Base-by-base conservation (phyloP, 1,284 basidiomycete species). In the Lentinula novae-zelandiae region DNA sequence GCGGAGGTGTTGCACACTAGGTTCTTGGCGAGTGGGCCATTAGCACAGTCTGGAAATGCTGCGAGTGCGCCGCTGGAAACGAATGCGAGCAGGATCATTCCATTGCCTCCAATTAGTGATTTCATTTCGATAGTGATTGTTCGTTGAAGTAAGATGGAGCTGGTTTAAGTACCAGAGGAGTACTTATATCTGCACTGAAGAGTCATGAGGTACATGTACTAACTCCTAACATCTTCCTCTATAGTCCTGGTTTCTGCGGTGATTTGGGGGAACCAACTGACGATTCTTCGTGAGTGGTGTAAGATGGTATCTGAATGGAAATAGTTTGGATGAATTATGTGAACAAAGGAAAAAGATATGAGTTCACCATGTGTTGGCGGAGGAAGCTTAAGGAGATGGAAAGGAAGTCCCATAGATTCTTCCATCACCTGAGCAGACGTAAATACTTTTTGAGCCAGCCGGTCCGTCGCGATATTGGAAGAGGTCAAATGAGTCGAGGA, bases 1-100 rank as follows among this genome's bases (percentile, higher is more conserved):
- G 78, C 73, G 10, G 76, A 71, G 4, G 75, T 74, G 64, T 84
- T 75, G 68, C 83, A 85, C 20, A 84, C 77, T 3, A 73, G 66
- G 64, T 80, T 83, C 53, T 70, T 69, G 44, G 73, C 72, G 59
- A 83, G 71, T 9, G 80, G 81, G 0, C 74, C 77, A 61, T 70
- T 72, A n/a, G 63, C 64, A 53, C 82, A 84, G 64, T 82, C 77
- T 0, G 82, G 82, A 65, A 82, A 83, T 54, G 74, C 50, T 20
- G 53, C 48, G 7, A 42, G 17, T 9, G 15, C 51, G 13, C n/a
- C 22, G 15, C 50, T 49, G n/a, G 49, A 39, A 20, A 34, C n/a
- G 10, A 50, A 3, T 7, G 33, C 5, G 31, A 34, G 5, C 5
- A 50, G 49, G 20, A 50, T 9, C 17, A 50, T 31, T 27, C 49